Base-by-base conservation (phyloP, 2,329 filamentous ascomycete genomes). In the Ophiostoma fasciatum region DNA sequence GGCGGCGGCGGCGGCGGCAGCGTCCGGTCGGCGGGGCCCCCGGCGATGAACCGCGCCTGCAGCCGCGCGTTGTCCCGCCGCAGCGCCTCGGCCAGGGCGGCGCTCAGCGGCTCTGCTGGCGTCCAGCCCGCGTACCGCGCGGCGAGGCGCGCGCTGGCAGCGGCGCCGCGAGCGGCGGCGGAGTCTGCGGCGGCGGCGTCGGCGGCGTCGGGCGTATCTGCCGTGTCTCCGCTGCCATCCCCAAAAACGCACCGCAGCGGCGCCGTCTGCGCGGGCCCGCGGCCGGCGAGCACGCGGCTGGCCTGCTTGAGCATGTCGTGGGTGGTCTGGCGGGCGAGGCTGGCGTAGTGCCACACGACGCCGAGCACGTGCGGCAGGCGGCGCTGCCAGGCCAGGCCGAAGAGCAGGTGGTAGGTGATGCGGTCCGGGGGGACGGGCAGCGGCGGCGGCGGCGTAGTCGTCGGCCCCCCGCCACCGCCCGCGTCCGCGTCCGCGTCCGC, bases 331-430 rank as follows among this genome's bases (percentile, higher is more conserved):
- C 46, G 46, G 6, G 41, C 35, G 8, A 55, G 27, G 20, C 45
- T 46, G 25, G 54, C 56, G 38, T 51, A 55, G 26, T 49, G 50
- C 52, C 52, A 61, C 23, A 58, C 32, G 35, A 52, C 42, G 36
- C 48, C 48, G 38, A 54, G 37, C 21, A 49, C 38, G 32, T 54
- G 51, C 10, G 54, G 50, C 15, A 55, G 50, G 27, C 50, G 51
- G 3, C 51, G 42, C 14, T 36, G 41, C 42, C 56, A 50, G 12
- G 58, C 56, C 18, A 63, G 47, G 7, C 48, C 41, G 39, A 62
- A 56, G 31, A 68, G 54, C 11, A 51, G 42, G 25, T 53, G 42
- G 44, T 60, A 64, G 1, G 56, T 57, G 12, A 48, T 29, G 5
- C 43, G 35, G 39, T 59, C 48, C 10, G 52, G 51, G 18, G 47